These are phyloP conservation scores for Yamadazyma mexicana DNA, from an alignment of 1,139 yeast genomes.

Conservation along the genomic window DNA sequence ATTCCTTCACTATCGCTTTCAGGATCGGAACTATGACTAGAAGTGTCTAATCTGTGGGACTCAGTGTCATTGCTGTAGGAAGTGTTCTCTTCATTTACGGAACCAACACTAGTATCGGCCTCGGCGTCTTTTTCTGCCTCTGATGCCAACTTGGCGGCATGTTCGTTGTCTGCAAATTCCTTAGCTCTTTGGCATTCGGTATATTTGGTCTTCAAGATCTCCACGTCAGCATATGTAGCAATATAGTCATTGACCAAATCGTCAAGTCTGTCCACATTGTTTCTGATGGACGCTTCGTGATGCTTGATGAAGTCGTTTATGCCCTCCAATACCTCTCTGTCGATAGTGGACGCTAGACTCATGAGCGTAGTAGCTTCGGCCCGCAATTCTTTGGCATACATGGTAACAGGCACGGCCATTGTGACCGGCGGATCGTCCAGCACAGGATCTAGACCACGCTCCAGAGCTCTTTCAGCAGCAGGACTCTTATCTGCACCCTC, in stretches of 20 bases:
- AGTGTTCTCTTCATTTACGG: constrained; percentile 6
- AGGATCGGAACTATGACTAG: constrained; percentile 5
- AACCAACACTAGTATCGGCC: background rate
- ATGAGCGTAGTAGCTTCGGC: constrained; percentile 26
- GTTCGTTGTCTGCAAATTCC: constrained; percentile 26
- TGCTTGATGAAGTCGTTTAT: constrained; percentile 36
- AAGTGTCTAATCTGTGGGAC: background rate
- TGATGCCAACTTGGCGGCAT: constrained; percentile 9
- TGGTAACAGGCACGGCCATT: constrained; percentile 14
- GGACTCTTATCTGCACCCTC: background rate
- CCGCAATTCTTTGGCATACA: constrained; percentile 18
- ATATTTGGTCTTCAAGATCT: constrained; percentile 30
- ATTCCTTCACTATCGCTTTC: constrained; percentile 3
- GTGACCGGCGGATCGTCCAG: constrained; percentile 6
- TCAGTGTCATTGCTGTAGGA: constrained; percentile 5
- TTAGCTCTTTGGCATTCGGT: constrained; percentile 31
- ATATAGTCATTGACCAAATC: constrained; percentile 30
- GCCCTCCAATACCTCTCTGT: constrained; percentile 35
- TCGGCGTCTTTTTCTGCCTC: constrained; percentile 4
- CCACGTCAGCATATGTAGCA: constrained; percentile 25
- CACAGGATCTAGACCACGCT: background rate
- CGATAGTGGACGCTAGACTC: constrained; percentile 36
- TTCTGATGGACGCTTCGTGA: constrained; percentile 37
- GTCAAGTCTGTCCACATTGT: constrained; percentile 24
- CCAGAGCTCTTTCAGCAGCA: background rate